Conservation (phyloP, 495 filamentous ascomycete genomes). For the Mycothermus thermophilus region DNA sequence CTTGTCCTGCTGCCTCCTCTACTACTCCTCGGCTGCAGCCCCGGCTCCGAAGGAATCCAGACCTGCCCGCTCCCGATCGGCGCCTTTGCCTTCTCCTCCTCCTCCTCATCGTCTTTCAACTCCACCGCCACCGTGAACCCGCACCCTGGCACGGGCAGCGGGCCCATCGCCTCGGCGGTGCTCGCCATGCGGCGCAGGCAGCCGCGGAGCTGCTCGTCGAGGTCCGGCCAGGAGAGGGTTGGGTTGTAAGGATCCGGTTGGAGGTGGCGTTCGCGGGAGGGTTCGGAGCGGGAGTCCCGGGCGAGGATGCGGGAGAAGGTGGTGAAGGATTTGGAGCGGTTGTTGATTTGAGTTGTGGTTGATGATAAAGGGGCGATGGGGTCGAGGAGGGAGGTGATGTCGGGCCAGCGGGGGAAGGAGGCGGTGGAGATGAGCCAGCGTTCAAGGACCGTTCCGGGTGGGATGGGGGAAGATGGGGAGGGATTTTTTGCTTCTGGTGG, state of each 20-base stretch:
- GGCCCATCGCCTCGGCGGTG: constrained; percentile 44
- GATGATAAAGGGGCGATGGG: background rate
- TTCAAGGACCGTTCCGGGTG: constrained; percentile 43
- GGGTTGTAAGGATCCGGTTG: background rate
- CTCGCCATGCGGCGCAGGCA: constrained; percentile 37
- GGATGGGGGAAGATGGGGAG: constrained; percentile 1
- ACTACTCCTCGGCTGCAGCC: constrained; percentile 26
- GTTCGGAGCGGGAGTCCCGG: constrained; percentile 27
- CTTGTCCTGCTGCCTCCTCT: constrained; percentile 18
- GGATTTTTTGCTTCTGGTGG: background rate
- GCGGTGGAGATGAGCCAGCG: constrained; percentile 77
- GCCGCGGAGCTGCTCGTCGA: constrained; percentile 36
- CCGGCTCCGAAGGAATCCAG: constrained; percentile 49
- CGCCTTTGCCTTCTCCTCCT: constrained; percentile 51
- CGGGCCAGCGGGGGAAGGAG: constrained; percentile 54
- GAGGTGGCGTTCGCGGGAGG: constrained; percentile 10
- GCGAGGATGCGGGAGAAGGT: constrained; percentile 22
- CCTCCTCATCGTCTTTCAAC: too few species aligned
- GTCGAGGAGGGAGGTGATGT: constrained; percentile 4
- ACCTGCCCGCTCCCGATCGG: constrained; percentile 60
- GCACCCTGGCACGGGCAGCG: constrained; percentile 35
- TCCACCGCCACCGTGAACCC: constrained; percentile 75
- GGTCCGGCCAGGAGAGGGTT: constrained; percentile 17
- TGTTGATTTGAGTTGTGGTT: too few species aligned
- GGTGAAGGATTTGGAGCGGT: constrained; percentile 21